A percentile compares a stretch with the other conserved stretches of the same genome.
Conservation (phyloP, 1,284 basidiomycete genomes). For the Schizophyllum commune region DNA sequence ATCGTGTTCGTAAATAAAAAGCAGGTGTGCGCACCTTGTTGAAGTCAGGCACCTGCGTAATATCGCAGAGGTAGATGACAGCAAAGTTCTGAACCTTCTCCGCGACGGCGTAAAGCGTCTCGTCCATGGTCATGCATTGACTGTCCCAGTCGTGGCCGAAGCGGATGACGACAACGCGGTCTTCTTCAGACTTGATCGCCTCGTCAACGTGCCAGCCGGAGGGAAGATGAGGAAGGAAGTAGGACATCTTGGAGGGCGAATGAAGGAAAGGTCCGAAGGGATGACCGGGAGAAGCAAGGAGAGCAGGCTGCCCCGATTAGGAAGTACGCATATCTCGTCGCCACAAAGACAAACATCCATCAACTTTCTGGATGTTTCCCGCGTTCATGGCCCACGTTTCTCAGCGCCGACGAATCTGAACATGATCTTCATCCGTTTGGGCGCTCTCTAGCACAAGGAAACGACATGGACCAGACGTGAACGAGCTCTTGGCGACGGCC, state of each 20-base stretch:
- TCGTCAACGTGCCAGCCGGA: slow-evolving; percentile 98
- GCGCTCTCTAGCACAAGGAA: too few relatives aligned
- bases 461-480: too few relatives aligned
- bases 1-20: background rate
- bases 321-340: too few relatives aligned
- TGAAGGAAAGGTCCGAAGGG: background rate
- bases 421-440: too few relatives aligned
- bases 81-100: slow-evolving; percentile 99
- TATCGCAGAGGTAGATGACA: slow-evolving; percentile 93
- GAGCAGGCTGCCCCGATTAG: too few relatives aligned
- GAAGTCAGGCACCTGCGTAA: slow-evolving; percentile 97
- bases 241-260: slow-evolving; percentile 48
- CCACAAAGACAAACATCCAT: too few relatives aligned
- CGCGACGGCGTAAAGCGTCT: slow-evolving; percentile 87
- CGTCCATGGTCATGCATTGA: slow-evolving; percentile 99
- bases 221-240: slow-evolving; percentile 87
- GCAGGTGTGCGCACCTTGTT: slow-evolving; percentile 69
- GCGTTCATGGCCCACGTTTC: too few relatives aligned
- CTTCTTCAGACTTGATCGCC: slow-evolving; percentile 96
- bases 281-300: background rate
- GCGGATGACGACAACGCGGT: slow-evolving; percentile 89
- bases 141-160: slow-evolving; percentile 79
- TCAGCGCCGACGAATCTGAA: too few relatives aligned
- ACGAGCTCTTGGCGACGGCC: too few relatives aligned
- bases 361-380: too few relatives aligned